These are phyloP conservation scores for Cryphonectria naterciae DNA, from an alignment of 2,329 filamentous ascomycete species.

Conservation along the genomic window DNA sequence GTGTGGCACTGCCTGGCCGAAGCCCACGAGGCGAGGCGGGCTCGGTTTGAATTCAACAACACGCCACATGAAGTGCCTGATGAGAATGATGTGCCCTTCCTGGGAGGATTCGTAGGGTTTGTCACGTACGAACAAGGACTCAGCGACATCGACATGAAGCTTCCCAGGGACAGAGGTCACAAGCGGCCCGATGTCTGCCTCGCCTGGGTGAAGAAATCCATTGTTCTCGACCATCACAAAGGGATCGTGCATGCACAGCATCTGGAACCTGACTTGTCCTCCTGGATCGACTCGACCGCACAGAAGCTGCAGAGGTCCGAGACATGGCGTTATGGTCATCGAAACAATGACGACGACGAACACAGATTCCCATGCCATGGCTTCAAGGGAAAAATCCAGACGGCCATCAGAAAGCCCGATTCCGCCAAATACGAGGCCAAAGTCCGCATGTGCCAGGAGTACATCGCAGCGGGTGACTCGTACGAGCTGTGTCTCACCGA, in stretches of 20 bases:
- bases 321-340: constrained; percentile 35
- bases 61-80: constrained; percentile 30
- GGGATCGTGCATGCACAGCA: constrained; percentile 69
- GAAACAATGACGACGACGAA: constrained; percentile 23
- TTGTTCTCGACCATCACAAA: constrained; percentile 74
- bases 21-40: constrained; percentile 43
- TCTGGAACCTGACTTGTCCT: constrained; percentile 46
- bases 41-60: constrained; percentile 25
- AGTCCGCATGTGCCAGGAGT: constrained; percentile 70
- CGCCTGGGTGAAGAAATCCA: constrained; percentile 74
- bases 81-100: constrained; percentile 59
- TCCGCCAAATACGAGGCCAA: constrained; percentile 61
- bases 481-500: constrained; percentile 86
- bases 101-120: constrained; percentile 84
- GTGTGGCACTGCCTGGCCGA: constrained; percentile 58
- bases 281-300: constrained; percentile 51
- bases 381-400: constrained; percentile 31
- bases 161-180: constrained; percentile 41
- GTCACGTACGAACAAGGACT: constrained; percentile 84
- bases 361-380: constrained; percentile 32
- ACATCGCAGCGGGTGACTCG: constrained; percentile 76
- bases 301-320: constrained; percentile 37
- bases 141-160: constrained; percentile 55
- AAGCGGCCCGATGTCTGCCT: constrained; percentile 72
- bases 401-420: constrained; percentile 29